Conservation (phyloP, 2,329 filamentous ascomycete genomes). For the Neospermospora avenae region DNA sequence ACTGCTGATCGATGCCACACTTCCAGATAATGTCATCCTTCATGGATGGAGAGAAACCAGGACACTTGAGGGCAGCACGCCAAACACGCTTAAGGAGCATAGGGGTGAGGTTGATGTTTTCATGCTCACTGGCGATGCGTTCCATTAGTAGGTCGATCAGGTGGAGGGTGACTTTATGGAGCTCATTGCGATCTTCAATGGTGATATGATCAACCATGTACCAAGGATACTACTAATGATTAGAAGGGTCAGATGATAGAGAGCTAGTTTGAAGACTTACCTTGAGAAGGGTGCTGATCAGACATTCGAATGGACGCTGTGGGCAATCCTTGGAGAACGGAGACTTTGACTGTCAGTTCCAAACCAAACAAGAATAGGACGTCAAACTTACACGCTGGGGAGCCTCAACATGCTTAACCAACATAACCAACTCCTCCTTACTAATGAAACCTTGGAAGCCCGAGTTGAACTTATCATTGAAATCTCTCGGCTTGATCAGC, state of each 20-base stretch:
- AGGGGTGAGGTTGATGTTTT: slow-evolving; percentile 46
- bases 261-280: slow-evolving; percentile 21
- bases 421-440: slow-evolving; percentile 60
- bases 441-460: slow-evolving; percentile 60
- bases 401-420: slow-evolving; percentile 60
- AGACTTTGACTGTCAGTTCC: slow-evolving; percentile 42
- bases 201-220: slow-evolving; percentile 54
- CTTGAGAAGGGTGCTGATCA: slow-evolving; percentile 53
- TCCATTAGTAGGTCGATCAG: slow-evolving; percentile 46
- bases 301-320: slow-evolving; percentile 61
- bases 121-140: slow-evolving; percentile 40
- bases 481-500: slow-evolving; percentile 37
- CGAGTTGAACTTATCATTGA: slow-evolving; percentile 39
- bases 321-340: slow-evolving; percentile 59
- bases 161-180: slow-evolving; percentile 49
- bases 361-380: neutral
- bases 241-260: slow-evolving; percentile 30
- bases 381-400: slow-evolving; percentile 55
- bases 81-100: slow-evolving; percentile 53
- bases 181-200: slow-evolving; percentile 50
- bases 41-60: slow-evolving; percentile 58
- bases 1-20: slow-evolving; percentile 37
- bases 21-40: slow-evolving; percentile 55
- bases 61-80: slow-evolving; percentile 51
- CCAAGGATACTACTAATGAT: slow-evolving; percentile 54